Conservation (phyloP, 2,329 filamentous ascomycete species). For the Teratosphaeria viscida region DNA sequence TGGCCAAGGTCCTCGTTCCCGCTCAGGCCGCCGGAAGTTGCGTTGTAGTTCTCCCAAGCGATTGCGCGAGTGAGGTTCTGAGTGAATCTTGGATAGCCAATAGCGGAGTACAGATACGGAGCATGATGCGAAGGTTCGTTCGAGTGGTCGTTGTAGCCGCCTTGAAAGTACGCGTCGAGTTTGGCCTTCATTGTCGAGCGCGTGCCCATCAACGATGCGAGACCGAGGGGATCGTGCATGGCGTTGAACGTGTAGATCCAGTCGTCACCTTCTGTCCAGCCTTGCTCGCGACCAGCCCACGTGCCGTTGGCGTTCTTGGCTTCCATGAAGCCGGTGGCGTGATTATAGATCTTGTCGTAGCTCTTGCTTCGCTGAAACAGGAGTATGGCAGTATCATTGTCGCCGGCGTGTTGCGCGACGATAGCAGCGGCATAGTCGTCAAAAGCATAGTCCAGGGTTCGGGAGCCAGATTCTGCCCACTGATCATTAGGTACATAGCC, state of each 20-base stretch:
- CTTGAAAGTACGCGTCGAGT: constrained; percentile 37
- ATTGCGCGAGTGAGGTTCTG: constrained; percentile 31
- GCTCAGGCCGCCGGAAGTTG: constrained; percentile 35
- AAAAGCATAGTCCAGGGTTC: constrained; percentile 40
- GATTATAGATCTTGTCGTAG: constrained; percentile 35
- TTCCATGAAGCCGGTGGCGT: constrained; percentile 37
- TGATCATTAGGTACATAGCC: constrained; percentile 40
- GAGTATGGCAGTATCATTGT: constrained; percentile 20
- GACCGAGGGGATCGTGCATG: constrained; percentile 35
- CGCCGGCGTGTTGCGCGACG: constrained; percentile 30
- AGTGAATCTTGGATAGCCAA: constrained; percentile 31
- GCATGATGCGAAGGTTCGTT: constrained; percentile 42
- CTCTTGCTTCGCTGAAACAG: constrained; percentile 31
- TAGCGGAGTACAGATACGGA: constrained; percentile 36
- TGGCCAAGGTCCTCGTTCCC: constrained; percentile 42
- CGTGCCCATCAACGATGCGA: constrained; percentile 32
- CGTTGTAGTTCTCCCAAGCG: constrained; percentile 35
- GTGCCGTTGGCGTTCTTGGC: constrained; percentile 38
- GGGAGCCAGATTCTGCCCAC: constrained; percentile 38
- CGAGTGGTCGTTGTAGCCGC: constrained; percentile 37
- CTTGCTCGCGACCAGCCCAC: constrained; percentile 35
- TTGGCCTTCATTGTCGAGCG: constrained; percentile 31
- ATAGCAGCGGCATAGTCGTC: constrained; percentile 37
- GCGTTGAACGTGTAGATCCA: constrained; percentile 44
- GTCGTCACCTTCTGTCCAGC: constrained; percentile 41